These are phyloP conservation scores for Aspergillus novoparasiticus DNA, from an alignment of 2,329 filamentous ascomycete species.

Conservation along the genomic window DNA sequence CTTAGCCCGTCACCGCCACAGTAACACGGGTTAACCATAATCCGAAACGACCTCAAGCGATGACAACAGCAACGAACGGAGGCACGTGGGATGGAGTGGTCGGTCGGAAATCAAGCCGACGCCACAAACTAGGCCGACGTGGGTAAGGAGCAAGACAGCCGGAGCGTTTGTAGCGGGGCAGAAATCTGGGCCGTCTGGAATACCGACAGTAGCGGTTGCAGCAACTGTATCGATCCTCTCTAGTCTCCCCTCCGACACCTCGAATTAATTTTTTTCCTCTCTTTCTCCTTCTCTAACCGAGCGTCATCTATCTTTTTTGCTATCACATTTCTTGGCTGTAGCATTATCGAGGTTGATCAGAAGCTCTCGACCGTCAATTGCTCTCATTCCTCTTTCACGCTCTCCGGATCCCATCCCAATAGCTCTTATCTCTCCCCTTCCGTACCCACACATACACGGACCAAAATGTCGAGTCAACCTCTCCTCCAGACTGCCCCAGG, in stretches of 20 bases:
- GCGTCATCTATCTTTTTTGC: background rate
- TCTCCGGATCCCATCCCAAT: background rate
- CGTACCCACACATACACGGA: slow-evolving; percentile 7
- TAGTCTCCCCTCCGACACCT: background rate
- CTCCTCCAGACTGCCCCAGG: slow-evolving; percentile 92
- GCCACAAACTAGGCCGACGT: slow-evolving; percentile 5
- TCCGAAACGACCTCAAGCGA: slow-evolving; percentile 1
- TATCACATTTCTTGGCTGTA: background rate
- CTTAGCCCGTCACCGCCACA: slow-evolving; percentile 13
- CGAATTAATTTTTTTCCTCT: background rate
- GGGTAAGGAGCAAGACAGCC: background rate
- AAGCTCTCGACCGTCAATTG: background rate
- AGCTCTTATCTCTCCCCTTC: slow-evolving; percentile 4
- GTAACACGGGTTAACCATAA: background rate
- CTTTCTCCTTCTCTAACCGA: background rate
- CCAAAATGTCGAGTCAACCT: slow-evolving; percentile 88
- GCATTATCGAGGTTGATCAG: background rate
- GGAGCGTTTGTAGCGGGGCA: background rate
- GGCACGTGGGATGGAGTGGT: slow-evolving; percentile 14
- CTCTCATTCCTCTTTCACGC: background rate
- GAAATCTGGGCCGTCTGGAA: background rate
- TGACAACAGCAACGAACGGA: slow-evolving; percentile 2
- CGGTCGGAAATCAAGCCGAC: slow-evolving; percentile 6
- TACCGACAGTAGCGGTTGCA: background rate
- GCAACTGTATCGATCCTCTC: slow-evolving; percentile 6